Evolutionary conservation across 1,139 yeast genomes (phyloP), one percentile per base, ranked within the genome.

Genomic region (Taphrina betulina): DNA sequence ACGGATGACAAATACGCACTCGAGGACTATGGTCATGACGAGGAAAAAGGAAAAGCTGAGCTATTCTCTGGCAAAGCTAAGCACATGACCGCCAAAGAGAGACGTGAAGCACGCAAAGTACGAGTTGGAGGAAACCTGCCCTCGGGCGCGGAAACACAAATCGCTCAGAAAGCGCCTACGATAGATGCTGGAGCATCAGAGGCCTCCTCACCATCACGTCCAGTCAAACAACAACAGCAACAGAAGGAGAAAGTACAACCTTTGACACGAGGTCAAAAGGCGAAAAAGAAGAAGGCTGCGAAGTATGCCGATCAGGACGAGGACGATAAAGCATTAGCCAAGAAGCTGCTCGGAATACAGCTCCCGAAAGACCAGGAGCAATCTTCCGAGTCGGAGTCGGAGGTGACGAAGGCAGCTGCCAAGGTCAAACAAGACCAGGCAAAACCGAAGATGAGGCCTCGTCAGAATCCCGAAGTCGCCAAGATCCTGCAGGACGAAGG

Each of bases 301-400:
- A 90, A 89, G 66, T 92, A 92, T 66, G 89, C 83, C 1, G 89
- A 84, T 60, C 97, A 90, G 58, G 97, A 90, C 66, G 96, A 88
- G 57, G 95, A 87, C 57, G 97, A 92, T 65, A 78, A 89, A 58
- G 67, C 71, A 51, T 65, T 83, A 60, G 77, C 92, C 60, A 80
- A 90, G 85, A 81, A 85, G 59, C 85, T 84, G 1, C 72, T 92
- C 51, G 98, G 97, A 2, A 85, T 85, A 63, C 88, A 85, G 59
- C 74, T 78, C 2, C 81, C 81, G 62, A 74, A 41, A 60, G 72
- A 76, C 52, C 75, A 74, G 58, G 75, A 72, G 58, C 78, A 77
- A 63, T 79, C 76, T 52, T 74, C 41, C 76, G 76, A 65, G 79
- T 79, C 60, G 69, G 53, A 37, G 23, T 76, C 34, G 64, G 46